phyloP scores from a whole-genome alignment of 345 rosid species.

The Erodium maritimum region DNA sequence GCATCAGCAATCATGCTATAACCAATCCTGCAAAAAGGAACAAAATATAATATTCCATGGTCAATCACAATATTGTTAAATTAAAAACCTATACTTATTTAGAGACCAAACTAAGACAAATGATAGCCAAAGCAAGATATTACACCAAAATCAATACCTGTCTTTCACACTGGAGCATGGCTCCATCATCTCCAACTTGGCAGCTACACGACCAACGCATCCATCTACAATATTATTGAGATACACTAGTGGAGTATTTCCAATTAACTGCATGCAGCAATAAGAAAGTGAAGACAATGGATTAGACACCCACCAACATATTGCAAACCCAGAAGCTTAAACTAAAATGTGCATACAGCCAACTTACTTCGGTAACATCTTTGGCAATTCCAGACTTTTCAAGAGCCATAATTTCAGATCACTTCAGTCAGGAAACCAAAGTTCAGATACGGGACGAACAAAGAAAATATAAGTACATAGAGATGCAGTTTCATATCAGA shows the following conservation, averaged over 20 bases:
- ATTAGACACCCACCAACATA: neutral
- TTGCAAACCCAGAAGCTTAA: neutral
- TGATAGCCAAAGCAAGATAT: neutral
- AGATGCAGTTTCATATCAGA: too few species aligned
- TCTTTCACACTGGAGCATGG: conserved; percentile 81
- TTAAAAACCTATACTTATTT: too few species aligned
- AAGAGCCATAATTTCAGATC: conserved; percentile 30
- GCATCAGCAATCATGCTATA: conserved; percentile 90
- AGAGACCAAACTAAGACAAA: neutral
- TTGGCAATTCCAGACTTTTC: conserved; percentile 48
- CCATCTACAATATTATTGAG: conserved; percentile 63
- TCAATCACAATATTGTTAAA: neutral
- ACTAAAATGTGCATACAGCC: neutral
- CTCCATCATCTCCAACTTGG: conserved; percentile 74
- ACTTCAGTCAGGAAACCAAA: conserved; percentile 13
- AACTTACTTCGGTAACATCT: conserved; percentile 71
- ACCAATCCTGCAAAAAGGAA: conserved; percentile 49
- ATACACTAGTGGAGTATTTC: conserved; percentile 76
- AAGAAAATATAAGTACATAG: neutral
- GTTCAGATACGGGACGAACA: neutral
- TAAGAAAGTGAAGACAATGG: neutral
- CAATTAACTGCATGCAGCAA: conserved; percentile 40
- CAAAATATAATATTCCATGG: neutral
- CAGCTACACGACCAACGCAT: conserved; percentile 67
- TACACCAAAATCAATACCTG: conserved; percentile 26